phyloP scores from a whole-genome alignment of 2,329 filamentous ascomycete species.

The Drechslerella dactyloides region DNA sequence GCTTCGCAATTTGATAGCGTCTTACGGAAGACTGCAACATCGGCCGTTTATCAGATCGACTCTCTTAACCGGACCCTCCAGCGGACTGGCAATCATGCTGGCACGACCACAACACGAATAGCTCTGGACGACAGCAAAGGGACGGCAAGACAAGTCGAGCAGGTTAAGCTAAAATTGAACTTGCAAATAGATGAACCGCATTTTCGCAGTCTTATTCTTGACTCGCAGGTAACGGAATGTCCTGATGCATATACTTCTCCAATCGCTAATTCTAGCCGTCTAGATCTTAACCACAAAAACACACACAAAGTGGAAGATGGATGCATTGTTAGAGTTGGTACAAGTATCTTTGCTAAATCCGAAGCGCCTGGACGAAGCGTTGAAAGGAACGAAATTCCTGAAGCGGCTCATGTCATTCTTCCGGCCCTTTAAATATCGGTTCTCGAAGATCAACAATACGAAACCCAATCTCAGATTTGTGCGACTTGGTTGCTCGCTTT shows the following conservation, averaged over 20 bases:
- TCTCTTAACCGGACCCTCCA: conserved; percentile 94
- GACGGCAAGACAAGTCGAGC: conserved; percentile 60
- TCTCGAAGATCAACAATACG: conserved; percentile 86
- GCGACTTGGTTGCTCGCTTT: conserved; percentile 82
- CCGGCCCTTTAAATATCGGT: conserved; percentile 94
- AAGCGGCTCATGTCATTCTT: conserved; percentile 95
- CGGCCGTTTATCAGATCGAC: conserved; percentile 96
- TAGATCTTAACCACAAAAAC: conserved; percentile 83
- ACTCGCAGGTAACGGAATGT: conserved; percentile 52
- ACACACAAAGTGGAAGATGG: conserved; percentile 97
- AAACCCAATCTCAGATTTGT: conserved; percentile 95
- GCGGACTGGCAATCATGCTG: conserved; percentile 61
- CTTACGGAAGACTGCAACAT: conserved; percentile 74
- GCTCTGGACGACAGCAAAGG: conserved; percentile 56
- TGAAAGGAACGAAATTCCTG: conserved; percentile 93
- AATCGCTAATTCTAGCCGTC: neutral
- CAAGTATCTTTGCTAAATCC: conserved; percentile 90
- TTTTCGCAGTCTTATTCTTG: conserved; percentile 67
- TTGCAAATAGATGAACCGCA: conserved; percentile 69
- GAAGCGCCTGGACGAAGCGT: conserved; percentile 89
- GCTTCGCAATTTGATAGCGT: conserved; percentile 75
- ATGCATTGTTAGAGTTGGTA: conserved; percentile 85
- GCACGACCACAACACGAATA: conserved; percentile 4
- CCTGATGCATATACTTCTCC: neutral
- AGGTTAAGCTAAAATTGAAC: conserved; percentile 66